Evolutionary conservation across 108 stramenopile genomes (phyloP).

Genomic region (Aurantiochytrium sp.): DNA sequence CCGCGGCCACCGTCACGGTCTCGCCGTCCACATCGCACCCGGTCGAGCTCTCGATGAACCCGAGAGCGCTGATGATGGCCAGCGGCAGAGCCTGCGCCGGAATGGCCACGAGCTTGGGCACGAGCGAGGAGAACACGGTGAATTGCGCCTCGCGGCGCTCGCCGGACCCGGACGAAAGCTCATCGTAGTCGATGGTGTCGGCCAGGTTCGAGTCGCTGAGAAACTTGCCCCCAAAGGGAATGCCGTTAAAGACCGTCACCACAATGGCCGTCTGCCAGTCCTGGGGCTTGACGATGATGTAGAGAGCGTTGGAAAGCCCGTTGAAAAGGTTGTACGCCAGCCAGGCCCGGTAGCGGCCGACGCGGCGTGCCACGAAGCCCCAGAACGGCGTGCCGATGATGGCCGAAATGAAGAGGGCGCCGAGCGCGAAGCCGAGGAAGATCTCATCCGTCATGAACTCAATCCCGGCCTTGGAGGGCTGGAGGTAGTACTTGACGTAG

Average conservation of each 20-base stretch:
- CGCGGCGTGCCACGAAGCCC: not conserved
- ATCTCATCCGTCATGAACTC: conserved; percentile 31
- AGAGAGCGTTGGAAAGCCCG: conserved; percentile 38
- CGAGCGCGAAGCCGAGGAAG: conserved; percentile 34
- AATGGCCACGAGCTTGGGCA: conserved; percentile 39
- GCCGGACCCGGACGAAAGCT: conserved; percentile 31
- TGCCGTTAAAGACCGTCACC: conserved; percentile 36
- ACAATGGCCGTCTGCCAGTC: conserved; percentile 26
- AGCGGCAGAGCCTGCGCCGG: conserved; percentile 40
- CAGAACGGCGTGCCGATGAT: conserved; percentile 42
- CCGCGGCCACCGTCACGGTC: not conserved
- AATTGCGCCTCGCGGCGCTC: conserved; percentile 40
- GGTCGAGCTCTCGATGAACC: conserved; percentile 3
- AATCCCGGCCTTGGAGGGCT: not conserved
- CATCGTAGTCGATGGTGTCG: conserved; percentile 51
- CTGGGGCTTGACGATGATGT: conserved; percentile 12
- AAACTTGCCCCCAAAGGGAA: conserved; percentile 42
- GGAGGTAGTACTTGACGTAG: conserved; percentile 39
- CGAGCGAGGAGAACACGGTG: conserved; percentile 39
- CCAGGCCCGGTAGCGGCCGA: conserved; percentile 38
- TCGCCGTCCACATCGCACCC: conserved; percentile 26
- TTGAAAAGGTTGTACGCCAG: conserved; percentile 34
- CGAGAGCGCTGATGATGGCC: conserved; percentile 34
- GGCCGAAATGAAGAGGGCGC: conserved; percentile 33
- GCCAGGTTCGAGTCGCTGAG: conserved; percentile 40